These are phyloP conservation scores for Juglanconis oblonga DNA, from an alignment of 2,329 filamentous ascomycete genomes.

Conservation along the genomic window DNA sequence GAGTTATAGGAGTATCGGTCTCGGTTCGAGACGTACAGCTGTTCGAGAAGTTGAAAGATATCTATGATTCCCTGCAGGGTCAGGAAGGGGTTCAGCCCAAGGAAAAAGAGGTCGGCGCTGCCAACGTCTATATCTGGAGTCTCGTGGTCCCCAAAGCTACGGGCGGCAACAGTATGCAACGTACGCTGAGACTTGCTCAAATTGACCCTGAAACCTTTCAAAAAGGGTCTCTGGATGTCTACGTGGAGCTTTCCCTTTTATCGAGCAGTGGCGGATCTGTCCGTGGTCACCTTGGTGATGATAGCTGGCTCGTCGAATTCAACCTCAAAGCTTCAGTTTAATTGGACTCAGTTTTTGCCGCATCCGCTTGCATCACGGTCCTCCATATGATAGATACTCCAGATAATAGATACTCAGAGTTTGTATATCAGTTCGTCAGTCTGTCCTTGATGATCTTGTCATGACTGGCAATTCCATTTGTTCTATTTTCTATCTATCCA, in stretches of 20 bases:
- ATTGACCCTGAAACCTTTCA: background rate
- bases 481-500: no score
- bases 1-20: constrained; percentile 45
- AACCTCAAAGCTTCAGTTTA: background rate
- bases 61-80: constrained; percentile 28
- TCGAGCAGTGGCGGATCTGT: background rate
- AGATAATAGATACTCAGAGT: no score
- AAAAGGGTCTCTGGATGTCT: background rate
- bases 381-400: no score
- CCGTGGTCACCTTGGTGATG: background rate
- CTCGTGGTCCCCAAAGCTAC: background rate
- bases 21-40: constrained; percentile 25
- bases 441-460: no score
- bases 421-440: no score
- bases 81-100: background rate
- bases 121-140: background rate
- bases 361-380: no score
- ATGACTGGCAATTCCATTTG: no score
- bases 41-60: constrained; percentile 22
- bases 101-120: background rate
- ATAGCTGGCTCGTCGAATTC: background rate
- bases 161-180: background rate
- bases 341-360: background rate
- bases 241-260: background rate
- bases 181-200: background rate